Evolutionary conservation across 2,329 filamentous ascomycete species (phyloP), one percentile per base, ranked within the genome.

Genomic region (Aquanectria penicillioides): DNA sequence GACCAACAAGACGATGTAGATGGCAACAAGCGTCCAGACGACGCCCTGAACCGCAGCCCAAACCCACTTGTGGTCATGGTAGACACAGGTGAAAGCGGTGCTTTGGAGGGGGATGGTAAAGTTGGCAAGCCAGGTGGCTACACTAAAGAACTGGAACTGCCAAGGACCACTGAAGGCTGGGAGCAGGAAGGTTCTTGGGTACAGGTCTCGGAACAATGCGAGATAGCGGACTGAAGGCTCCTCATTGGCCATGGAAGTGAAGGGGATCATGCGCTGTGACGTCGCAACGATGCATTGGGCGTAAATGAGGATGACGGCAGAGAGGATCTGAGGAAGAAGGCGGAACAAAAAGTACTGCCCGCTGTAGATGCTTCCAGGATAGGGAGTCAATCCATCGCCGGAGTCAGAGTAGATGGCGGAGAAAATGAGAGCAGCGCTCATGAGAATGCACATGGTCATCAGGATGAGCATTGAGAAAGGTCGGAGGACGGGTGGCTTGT

Each of bases 101-200:
- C 91, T 92, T 62, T 94, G 86, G 15, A 98, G 83, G 2, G 94
- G 94, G 33, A 97, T 85, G 6, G 91, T 90, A 68, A 95, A 91
- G 65, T 91, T 86, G 23, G 88, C 83, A 18, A 95, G 77, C 93
- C 93, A 97, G 23, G 92, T 88, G 4, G 88, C 80, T 28, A 91
- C 70, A 51, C 88, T 86, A 50, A 87, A 89, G 28, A 87, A 71
- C 64, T 89, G 89, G 29, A 94, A 80, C 11, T 89, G 78, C 69
- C 86, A 84, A 23, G 91, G 86, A 2, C 91, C 90, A 13, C 75
- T 71, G n/a, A 86, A 68, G 11, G 81, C 79, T 2, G 85, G 85
- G 69, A 88, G 84, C 8, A 86, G 79, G 70, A 94, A 93, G 6
- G 89, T 82, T 60, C 84, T 86, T 1, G 91, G 90, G 54, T 92